Percentiles rank a stretch among this genome's conserved stretches.
Conservation (phyloP, 495 filamentous ascomycete genomes). For the Trypethelium eluteriae region DNA sequence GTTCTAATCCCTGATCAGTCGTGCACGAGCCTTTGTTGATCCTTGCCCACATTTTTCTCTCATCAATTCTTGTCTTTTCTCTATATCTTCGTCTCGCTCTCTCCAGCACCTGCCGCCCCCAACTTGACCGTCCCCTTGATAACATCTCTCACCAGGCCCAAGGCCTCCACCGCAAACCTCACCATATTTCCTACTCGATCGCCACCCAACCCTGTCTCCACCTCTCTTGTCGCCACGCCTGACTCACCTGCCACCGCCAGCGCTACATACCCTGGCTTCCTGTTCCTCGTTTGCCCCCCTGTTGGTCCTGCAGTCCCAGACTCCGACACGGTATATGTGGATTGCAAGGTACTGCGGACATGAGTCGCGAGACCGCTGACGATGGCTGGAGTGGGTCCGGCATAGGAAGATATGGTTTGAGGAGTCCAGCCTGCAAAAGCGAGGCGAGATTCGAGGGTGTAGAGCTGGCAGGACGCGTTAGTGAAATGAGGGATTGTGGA, state of each 20-base stretch:
- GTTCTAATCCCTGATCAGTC: too few species aligned
- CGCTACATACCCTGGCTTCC: conserved; percentile 55
- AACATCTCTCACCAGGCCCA: conserved; percentile 51
- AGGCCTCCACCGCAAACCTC: conserved; percentile 48
- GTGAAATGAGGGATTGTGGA: background rate
- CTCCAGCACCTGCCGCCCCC: background rate
- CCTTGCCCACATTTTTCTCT: too few species aligned
- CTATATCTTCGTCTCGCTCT: conserved; percentile 4
- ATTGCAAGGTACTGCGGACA: conserved; percentile 43
- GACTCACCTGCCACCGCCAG: conserved; percentile 46
- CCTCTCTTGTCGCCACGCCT: conserved; percentile 45
- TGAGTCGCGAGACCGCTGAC: conserved; percentile 49
- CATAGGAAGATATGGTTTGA: conserved; percentile 43
- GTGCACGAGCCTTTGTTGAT: too few species aligned
- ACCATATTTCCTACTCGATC: conserved; percentile 56
- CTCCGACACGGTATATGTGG: conserved; percentile 52
- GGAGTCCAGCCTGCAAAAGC: conserved; percentile 55
- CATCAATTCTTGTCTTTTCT: background rate
- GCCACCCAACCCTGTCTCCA: conserved; percentile 45
- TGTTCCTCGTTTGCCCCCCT: conserved; percentile 48
- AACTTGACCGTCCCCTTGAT: conserved; percentile 45
- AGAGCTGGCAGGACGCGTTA: conserved; percentile 36
- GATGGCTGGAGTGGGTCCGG: conserved; percentile 50
- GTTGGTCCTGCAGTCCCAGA: conserved; percentile 58
- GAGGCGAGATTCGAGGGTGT: conserved; percentile 54